Base-by-base conservation (phyloP, 139 green algal genomes). In the Chlorella sp. region DNA sequence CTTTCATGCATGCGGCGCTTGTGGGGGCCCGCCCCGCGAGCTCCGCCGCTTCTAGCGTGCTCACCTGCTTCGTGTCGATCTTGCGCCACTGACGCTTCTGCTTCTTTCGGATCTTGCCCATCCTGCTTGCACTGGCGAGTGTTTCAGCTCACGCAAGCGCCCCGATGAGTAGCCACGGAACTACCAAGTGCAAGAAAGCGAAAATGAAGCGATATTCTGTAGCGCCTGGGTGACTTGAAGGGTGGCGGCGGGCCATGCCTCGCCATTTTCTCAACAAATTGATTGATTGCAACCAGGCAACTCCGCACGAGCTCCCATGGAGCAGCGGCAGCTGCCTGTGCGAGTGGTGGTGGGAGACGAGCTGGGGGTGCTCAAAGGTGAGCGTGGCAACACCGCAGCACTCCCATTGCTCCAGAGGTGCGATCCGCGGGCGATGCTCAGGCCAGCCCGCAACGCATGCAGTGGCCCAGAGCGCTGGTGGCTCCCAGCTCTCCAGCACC, bases 41-140 rank as follows among this genome's bases (percentile, higher is more conserved):
- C 42, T 31, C 29, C 43, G 19, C 6, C 33, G 31, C 29, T 41
- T 19, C 36, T 31, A 73, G 4, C 25, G 4, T 31, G 42, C 79
- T 19, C 73, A 85, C 79, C n/a, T 85, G 67, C 21, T 69, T 33
- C 7, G 55, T 73, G 71, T 85, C 67, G 33, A 85, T 74, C 15
- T 59, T 64, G 23, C 61, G 38, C 40, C 46, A 48, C 21, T 71
- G 43, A 55, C 77, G 77, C 43, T 79, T 74, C 35, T 56, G 56
- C 15, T 36, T 48, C 67, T 74, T 78, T 23, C 38, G n/a, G n/a
- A n/a, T 41, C 67, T 73, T 80, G 17, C 46, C 78, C 77, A 83
- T 83, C 11, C 14, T 36, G 36, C 5, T n/a, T n/a, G n/a, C n/a
- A n/a, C 7, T 19, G 4, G 3, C 21, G n/a, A 33, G 8, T 56